Evolutionary conservation across 2,329 filamentous ascomycete genomes (phyloP).

Genomic region (Sporothrix humicola): DNA sequence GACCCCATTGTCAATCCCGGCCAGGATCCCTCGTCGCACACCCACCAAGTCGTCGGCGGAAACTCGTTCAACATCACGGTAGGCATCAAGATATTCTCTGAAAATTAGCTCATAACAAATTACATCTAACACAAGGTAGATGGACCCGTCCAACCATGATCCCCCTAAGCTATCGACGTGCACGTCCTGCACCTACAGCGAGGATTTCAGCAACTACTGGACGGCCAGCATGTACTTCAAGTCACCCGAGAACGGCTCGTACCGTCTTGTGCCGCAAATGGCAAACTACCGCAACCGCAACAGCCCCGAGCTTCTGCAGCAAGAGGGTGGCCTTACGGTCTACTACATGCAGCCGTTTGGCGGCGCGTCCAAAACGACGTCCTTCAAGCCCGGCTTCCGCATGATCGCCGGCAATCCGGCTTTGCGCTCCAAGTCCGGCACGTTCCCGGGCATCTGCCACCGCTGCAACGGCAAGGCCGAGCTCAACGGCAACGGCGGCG

Average conservation of each 20-base stretch:
- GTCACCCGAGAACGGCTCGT: conserved; percentile 34
- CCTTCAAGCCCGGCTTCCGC: conserved; percentile 54
- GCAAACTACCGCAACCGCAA: conserved; percentile 34
- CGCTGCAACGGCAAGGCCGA: conserved; percentile 49
- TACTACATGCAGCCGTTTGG: conserved; percentile 43
- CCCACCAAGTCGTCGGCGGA: conserved; percentile 39
- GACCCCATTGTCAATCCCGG: conserved; percentile 42
- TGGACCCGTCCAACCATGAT: conserved; percentile 40
- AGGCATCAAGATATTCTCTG: too few species aligned
- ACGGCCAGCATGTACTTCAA: conserved; percentile 43
- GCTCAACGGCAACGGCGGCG: conserved; percentile 49
- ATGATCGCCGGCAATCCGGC: conserved; percentile 45
- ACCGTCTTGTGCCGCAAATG: conserved; percentile 43
- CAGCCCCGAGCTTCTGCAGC: conserved; percentile 37
- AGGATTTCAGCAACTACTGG: conserved; percentile 47
- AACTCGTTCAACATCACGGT: conserved; percentile 33
- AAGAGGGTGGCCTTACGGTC: conserved; percentile 44
- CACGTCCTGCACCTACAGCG: conserved; percentile 45
- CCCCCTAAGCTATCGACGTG: conserved; percentile 41
- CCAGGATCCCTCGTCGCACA: conserved; percentile 37
- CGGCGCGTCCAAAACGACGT: conserved; percentile 45
- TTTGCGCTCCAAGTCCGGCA: conserved; percentile 47
- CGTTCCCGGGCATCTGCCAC: conserved; percentile 48
- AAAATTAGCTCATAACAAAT: too few species aligned
- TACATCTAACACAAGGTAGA: too few species aligned